Evolutionary conservation across 371 early-diverging fungal genomes (phyloP), one percentile per base, ranked within the genome.

Genomic region (Nematocida sp.): DNA sequence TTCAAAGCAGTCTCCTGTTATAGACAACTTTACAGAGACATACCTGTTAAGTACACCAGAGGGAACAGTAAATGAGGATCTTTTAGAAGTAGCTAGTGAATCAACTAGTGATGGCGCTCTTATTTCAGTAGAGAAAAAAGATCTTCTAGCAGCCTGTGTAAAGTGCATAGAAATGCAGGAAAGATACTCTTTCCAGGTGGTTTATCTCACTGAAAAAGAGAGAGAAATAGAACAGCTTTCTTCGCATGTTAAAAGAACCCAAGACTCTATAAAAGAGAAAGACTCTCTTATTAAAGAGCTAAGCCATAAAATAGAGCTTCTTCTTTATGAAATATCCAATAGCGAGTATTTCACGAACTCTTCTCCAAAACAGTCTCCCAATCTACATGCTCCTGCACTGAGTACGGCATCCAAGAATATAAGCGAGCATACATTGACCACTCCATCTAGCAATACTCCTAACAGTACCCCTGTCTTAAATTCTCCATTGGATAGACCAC

Each of bases 241-340:
- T 1, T 32, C 33, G 23, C 18, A 66, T 13, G 2, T 50, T 32
- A 2, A 7, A 3, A 42, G 5, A n/a, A 28, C 20, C 36, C 1
- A 20, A 33, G 25, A 23, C 1, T 25, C 30, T 42, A 38, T 63
- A 1, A 54, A 50, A 50, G 66, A 69, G 26, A 64, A 68, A 30
- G 32, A 60, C 35, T 55, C 1, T n/a, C 63, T 53, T 18, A 59
- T 68, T 35, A 38, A 25, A 53, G 60, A 78, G 11, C 45, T 55
- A 51, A 71, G 75, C 45, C 75, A 63, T 20, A 71, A 71, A 38
- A 63, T 71, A 39, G 75, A 71, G 35, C 59, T 71, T 3, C 18
- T 71, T 20, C 63, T 71, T 2, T 63, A 63, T 28, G 63, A 71
- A 38, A 45, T 71, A 11, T 71, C 75, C 13, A 51, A 18, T 23